Percentiles rank a stretch among this genome's conserved stretches.
Evolutionary conservation across 768 basidiomycete species (phyloP).

Genomic region (Russula emetica): DNA sequence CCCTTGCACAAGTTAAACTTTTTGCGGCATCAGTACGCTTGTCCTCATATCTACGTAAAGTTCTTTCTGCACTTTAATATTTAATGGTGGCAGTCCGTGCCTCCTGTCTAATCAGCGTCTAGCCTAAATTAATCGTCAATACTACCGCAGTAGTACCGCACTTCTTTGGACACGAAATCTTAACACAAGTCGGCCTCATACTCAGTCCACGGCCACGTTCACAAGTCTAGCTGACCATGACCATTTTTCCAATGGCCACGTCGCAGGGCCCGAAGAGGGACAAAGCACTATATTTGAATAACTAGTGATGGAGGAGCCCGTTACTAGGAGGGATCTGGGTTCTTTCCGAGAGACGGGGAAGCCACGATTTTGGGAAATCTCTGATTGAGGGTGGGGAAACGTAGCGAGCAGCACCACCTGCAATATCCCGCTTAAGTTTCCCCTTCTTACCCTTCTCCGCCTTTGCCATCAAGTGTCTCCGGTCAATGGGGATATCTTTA

Average conservation of each 20-base stretch:
- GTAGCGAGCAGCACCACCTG: conserved; percentile 25
- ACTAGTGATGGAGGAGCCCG: background rate
- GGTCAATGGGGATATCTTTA: conserved; percentile 71
- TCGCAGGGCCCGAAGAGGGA: background rate
- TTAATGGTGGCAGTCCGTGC: background rate
- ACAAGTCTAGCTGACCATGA: background rate
- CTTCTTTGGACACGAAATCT: background rate
- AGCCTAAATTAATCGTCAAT: background rate
- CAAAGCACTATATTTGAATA: conserved; percentile 9
- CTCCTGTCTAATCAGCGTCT: background rate
- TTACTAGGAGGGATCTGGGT: background rate
- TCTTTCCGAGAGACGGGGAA: conserved; percentile 30
- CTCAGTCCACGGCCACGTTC: background rate
- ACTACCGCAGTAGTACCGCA: no score
- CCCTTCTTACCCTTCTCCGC: conserved; percentile 68
- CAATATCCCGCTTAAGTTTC: conserved; percentile 37
- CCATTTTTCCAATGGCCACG: background rate
- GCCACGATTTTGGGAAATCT: conserved; percentile 29
- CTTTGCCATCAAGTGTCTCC: conserved; percentile 72
- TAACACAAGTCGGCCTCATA: background rate
- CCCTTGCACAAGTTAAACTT: background rate
- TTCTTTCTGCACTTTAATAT: no score
- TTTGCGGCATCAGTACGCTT: background rate
- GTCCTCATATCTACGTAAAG: background rate
- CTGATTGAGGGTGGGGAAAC: conserved; percentile 26